phyloP scores from a whole-genome alignment of 345 rosid species.

The Balakata baccata region DNA sequence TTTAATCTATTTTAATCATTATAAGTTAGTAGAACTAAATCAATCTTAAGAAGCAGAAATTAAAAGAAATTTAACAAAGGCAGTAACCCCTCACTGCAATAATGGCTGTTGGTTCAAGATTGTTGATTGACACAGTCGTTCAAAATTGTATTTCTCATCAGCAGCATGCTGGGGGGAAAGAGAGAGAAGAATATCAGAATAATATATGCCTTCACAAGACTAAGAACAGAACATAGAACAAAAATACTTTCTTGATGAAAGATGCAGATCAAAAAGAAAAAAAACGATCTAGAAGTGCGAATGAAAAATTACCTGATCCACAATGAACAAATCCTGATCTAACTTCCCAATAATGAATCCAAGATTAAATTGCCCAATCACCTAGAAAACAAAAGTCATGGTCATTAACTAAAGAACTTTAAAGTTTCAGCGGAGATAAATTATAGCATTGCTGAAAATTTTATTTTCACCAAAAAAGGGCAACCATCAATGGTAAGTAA shows the following conservation, averaged over 20 bases:
- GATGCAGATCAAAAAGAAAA: background rate
- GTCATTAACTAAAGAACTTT: background rate
- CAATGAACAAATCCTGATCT: slow-evolving; percentile 85
- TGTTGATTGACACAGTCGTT: slow-evolving; percentile 75
- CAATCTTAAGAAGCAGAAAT: background rate
- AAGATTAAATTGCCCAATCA: slow-evolving; percentile 94
- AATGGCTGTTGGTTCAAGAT: slow-evolving; percentile 92
- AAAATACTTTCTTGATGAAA: slow-evolving; percentile 7
- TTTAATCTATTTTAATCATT: background rate
- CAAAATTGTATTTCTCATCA: slow-evolving; percentile 96
- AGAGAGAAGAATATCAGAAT: background rate
- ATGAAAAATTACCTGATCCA: slow-evolving; percentile 75
- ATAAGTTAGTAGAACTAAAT: background rate
- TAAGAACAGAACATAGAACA: background rate
- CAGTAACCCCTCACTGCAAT: slow-evolving; percentile 62
- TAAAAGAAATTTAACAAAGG: slow-evolving; percentile 15
- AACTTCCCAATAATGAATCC: slow-evolving; percentile 93
- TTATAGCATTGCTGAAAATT: background rate
- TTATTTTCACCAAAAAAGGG: background rate
- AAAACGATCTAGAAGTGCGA: slow-evolving; percentile 15
- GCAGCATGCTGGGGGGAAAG: slow-evolving; percentile 81
- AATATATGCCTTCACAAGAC: background rate
- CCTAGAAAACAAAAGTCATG: slow-evolving; percentile 36
- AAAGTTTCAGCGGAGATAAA: background rate
- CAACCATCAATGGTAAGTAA: background rate